Conservation (phyloP, 176 grass and related monocot genomes). For the Alloteropsis semialata region DNA sequence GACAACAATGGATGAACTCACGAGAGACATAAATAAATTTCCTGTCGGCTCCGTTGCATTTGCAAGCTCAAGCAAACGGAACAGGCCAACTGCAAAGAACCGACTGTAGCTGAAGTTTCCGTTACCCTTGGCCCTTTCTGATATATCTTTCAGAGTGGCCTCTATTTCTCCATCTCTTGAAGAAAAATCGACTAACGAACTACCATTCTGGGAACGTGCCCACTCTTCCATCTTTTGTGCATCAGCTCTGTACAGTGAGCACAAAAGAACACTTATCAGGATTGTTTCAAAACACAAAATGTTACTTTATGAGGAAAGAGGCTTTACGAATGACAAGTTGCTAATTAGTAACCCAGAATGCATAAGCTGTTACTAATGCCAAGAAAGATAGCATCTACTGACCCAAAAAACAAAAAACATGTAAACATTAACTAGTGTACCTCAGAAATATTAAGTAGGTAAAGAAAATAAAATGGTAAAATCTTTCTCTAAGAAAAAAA, state of each 20-base stretch:
- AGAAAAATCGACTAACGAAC: constrained; percentile 72
- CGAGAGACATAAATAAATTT: too few species aligned
- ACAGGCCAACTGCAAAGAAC: constrained; percentile 94
- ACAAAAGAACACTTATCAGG: constrained; percentile 25
- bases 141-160: constrained; percentile 77
- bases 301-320: background rate
- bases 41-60: constrained; percentile 91
- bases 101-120: constrained; percentile 95
- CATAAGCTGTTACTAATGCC: constrained; percentile 1
- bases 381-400: constrained; percentile 9
- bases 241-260: constrained; percentile 43
- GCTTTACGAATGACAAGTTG: constrained; percentile 11
- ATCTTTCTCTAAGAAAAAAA: background rate
- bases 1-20: too few species aligned
- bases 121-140: constrained; percentile 80
- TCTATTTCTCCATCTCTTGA: constrained; percentile 90
- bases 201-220: constrained; percentile 74
- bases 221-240: constrained; percentile 91
- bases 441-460: constrained; percentile 6
- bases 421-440: background rate
- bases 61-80: constrained; percentile 91
- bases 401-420: constrained; percentile 7
- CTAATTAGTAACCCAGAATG: constrained; percentile 20
- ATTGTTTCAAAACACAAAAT: constrained; percentile 13
- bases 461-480: background rate